phyloP scores from a whole-genome alignment of 2,329 filamentous ascomycete species.

The Colletotrichum endophyticum region DNA sequence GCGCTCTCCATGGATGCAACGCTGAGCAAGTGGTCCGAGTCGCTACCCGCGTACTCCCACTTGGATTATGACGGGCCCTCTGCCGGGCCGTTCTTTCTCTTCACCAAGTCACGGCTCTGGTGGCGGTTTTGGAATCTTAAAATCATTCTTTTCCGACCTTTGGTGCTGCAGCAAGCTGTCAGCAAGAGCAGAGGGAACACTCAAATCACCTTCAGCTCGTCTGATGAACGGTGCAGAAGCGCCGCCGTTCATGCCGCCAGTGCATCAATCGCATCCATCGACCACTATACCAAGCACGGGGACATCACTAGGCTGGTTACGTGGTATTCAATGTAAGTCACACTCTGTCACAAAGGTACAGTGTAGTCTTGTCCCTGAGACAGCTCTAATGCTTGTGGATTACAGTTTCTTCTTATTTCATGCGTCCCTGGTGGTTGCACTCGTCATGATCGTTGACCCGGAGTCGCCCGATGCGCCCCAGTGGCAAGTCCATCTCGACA shows the following conservation, averaged over 20 bases:
- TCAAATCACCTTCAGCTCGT: slow-evolving; percentile 3
- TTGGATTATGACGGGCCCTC: slow-evolving; percentile 16
- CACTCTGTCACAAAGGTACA: neutral
- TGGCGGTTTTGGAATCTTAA: slow-evolving; percentile 37
- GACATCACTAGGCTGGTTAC: slow-evolving; percentile 28
- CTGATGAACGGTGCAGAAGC: slow-evolving; percentile 26
- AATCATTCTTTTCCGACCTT: slow-evolving; percentile 33
- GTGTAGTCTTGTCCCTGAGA: neutral
- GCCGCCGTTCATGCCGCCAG: slow-evolving; percentile 30
- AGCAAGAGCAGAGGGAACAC: slow-evolving; percentile 17
- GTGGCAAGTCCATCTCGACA: slow-evolving; percentile 33
- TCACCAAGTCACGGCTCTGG: slow-evolving; percentile 31
- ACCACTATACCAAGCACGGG: slow-evolving; percentile 24
- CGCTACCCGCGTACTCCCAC: slow-evolving; percentile 29
- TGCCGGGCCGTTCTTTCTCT: slow-evolving; percentile 26
- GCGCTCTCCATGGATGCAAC: slow-evolving; percentile 27
- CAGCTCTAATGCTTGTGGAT: neutral
- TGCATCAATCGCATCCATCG: slow-evolving; percentile 29
- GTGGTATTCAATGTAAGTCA: slow-evolving; percentile 35
- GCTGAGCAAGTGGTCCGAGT: slow-evolving; percentile 29
- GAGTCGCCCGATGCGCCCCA: slow-evolving; percentile 26
- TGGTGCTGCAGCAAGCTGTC: slow-evolving; percentile 30
- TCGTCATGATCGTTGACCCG: slow-evolving; percentile 30
- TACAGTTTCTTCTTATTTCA: slow-evolving; percentile 35
- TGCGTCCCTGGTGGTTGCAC: slow-evolving; percentile 31